These are phyloP conservation scores for Miscanthus lutarioriparius DNA, from an alignment of 176 grass and related monocot species.

Conservation along the genomic window DNA sequence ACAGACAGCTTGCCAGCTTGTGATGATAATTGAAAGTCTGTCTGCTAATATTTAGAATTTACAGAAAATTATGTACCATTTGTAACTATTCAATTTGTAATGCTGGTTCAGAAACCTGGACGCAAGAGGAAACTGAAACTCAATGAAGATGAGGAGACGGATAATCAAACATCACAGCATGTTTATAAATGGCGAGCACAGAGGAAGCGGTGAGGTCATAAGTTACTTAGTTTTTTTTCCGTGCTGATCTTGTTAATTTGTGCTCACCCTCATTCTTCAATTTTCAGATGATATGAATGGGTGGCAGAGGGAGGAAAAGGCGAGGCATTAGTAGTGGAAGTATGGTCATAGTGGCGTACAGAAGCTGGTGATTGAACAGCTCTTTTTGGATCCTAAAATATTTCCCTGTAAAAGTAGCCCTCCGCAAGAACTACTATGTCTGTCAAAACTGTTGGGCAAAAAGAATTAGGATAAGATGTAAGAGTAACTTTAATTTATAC, in stretches of 20 bases:
- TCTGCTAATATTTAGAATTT: slow-evolving; percentile 22
- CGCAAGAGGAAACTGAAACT: slow-evolving; percentile 91
- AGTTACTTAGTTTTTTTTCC: not conserved
- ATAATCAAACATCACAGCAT: slow-evolving; percentile 46
- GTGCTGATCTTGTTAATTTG: not conserved
- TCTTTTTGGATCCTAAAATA: slow-evolving; percentile 2
- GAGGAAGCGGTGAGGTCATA: slow-evolving; percentile 57
- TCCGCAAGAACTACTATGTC: not conserved
- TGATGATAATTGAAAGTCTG: not conserved
- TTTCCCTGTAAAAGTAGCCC: not conserved
- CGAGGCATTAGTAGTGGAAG: not conserved
- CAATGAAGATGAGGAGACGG: slow-evolving; percentile 67
- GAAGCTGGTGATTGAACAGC: not conserved
- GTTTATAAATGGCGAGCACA: slow-evolving; percentile 86
- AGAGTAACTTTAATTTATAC: slow-evolving; percentile 10
- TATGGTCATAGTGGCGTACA: not conserved
- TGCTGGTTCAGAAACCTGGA: slow-evolving; percentile 72
- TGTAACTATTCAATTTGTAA: slow-evolving; percentile 10
- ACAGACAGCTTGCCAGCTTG: not conserved
- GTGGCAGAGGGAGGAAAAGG: not conserved
- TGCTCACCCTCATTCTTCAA: not conserved
- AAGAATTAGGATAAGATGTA: not conserved
- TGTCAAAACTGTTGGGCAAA: not conserved
- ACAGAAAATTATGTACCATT: not conserved
- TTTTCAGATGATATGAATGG: slow-evolving; percentile 26